Evolutionary conservation across 345 rosid species (phyloP), one percentile per base, ranked within the genome.

Genomic region (Citrus hindsii): DNA sequence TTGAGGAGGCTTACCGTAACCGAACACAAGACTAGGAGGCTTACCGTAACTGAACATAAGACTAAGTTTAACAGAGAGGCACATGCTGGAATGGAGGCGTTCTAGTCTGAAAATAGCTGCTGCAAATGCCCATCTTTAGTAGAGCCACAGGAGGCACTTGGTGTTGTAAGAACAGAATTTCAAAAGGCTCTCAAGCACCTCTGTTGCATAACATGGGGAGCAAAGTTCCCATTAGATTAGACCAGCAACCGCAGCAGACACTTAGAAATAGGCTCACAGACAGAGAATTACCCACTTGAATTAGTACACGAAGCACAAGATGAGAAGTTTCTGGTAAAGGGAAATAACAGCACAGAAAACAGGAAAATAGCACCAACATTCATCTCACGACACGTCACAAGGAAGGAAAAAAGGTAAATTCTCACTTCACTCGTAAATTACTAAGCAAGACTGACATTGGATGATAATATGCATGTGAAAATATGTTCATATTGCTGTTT

Each of bases 291-390:
- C 86, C 77, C 74, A 85, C 88, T 85, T 69, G 89, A 88, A 85
- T 86, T 82, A 66, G 74, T 84, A 69, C 89, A 79, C 35, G 81
- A 77, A 9, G 89, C 85, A 75, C 51, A 82, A 13, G 88, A 84
- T 37, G 71, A 84, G 46, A 83, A 33, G 35, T 40, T 76, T 62
- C 63, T 24, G 40, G 69, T 10, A 42, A 42, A 42, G 16, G 51
- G 82, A 75, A 78, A 9, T 62, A 71, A 46, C 68, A 59, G 67
- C 61, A 66, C 67, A 56, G 68, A 58, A 68, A 84, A 55, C 40
- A 7, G 40, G 40, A 38, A 37, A 38, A 38, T 38, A 38, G 46
- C 46, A 9, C 13, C 46, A 2, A 40, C 46, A 9, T 9, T 40
- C 3, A 9, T 40, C 46, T 9, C 46, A 40, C 46, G 46, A 4